Base-by-base conservation (phyloP, 2,329 filamentous ascomycete species). In the Aspergillus thermomutatus region DNA sequence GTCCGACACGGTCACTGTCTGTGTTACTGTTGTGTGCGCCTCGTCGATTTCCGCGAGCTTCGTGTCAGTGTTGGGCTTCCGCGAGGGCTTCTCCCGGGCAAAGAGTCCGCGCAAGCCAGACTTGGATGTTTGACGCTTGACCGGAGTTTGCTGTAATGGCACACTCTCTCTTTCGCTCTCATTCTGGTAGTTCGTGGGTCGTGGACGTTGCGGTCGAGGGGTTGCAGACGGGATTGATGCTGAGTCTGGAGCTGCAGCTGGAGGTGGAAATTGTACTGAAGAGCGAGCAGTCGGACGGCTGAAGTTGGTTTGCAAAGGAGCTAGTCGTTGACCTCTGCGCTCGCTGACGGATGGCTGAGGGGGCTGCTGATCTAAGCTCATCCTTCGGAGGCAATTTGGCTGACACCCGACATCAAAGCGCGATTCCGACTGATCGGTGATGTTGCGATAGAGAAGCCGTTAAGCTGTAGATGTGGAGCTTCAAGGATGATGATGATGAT, bases 221-320 rank as follows among this genome's bases (percentile, higher is more conserved):
- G 4, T 3, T 46, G 43, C n/a, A 23, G 43, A 17, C 21, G 4
- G 3, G 21, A 21, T 37, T 17, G 31, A 37, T 7, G 19, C 21
- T 7, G 23, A 3, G 23, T 26, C 19, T 4, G 21, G 14, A 46
- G 9, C 41, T 21, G 41, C 3, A 19, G 40, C 11, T 7, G 23
- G 23, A 25, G 21, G 9, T 25, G 8, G 21, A 5, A 25, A 11
- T 26, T 26, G 43, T 4, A 23, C 21, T 4, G 63, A 53, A 50
- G 55, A 51, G 51, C 52, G 56, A 31, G 66, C 62, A 7, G 57
- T 64, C 21, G 69, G 68, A 40, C 66, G 66, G 50, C 66, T 71
- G 59, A 75, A 69, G 52, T 74, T 72, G 50, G 74, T 76, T 52
- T 74, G 71, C 40, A 77, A 62, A 14, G 73, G 72, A 3, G 69